Evolutionary conservation across 129 eudicot genomes (phyloP).

Genomic region (Saposhnikovia divaricata): DNA sequence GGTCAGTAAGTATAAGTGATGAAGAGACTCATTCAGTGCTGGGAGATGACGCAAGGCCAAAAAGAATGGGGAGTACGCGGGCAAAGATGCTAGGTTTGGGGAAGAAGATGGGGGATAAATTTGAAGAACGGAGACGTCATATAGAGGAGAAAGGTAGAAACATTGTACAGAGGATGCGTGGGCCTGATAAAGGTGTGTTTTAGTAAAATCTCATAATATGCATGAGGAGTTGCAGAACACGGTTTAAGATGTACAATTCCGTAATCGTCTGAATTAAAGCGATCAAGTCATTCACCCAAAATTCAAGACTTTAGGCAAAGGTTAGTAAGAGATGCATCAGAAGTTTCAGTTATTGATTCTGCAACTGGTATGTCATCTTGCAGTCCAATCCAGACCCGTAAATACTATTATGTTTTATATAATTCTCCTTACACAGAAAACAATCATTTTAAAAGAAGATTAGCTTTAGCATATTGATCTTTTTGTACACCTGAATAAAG

Average conservation of each 20-base stretch:
- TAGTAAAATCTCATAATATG: neutral
- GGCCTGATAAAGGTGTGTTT: slow-evolving; percentile 18
- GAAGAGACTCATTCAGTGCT: slow-evolving; percentile 23
- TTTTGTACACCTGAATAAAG: neutral
- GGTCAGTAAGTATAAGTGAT: slow-evolving; percentile 8
- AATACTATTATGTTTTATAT: neutral
- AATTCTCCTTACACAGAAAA: neutral
- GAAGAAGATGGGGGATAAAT: slow-evolving; percentile 75
- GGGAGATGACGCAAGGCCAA: slow-evolving; percentile 39
- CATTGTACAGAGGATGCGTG: slow-evolving; percentile 70
- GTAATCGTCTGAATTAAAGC: neutral
- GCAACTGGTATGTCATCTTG: neutral
- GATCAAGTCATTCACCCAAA: neutral
- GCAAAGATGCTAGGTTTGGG: slow-evolving; percentile 75
- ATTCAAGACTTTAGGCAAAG: neutral
- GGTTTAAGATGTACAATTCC: neutral
- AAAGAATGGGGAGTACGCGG: slow-evolving; percentile 47
- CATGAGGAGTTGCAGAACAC: neutral
- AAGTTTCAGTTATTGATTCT: neutral
- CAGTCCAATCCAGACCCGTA: neutral
- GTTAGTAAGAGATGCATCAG: neutral
- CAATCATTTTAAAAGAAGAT: neutral
- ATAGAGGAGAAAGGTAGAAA: slow-evolving; percentile 60
- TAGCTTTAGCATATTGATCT: neutral
- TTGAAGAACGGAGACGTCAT: slow-evolving; percentile 69